Percentiles rank a stretch among this genome's conserved stretches.
phyloP scores from a whole-genome alignment of 148 eudicot genomes.

The Rhododendron ovatum region DNA sequence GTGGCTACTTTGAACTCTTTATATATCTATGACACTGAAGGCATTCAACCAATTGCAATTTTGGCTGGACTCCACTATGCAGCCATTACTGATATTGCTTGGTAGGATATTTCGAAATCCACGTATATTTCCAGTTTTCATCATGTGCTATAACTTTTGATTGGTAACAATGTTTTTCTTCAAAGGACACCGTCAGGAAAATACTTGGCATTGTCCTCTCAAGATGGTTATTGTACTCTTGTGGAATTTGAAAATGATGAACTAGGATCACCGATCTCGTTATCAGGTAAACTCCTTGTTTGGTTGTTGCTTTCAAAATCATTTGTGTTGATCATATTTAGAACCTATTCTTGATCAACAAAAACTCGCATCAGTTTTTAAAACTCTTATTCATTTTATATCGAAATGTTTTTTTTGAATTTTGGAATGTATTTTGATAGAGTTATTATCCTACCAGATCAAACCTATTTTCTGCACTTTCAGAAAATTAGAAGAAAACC shows the following conservation, averaged over 20 bases:
- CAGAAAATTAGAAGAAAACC: background rate
- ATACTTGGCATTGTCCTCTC: conserved; percentile 77
- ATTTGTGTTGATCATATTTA: background rate
- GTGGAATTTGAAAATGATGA: conserved; percentile 80
- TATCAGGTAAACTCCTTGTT: conserved; percentile 46
- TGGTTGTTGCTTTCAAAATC: background rate
- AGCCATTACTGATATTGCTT: conserved; percentile 86
- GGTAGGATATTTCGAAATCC: conserved; percentile 50
- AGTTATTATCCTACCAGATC: background rate
- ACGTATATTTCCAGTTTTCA: background rate
- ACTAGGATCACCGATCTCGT: conserved; percentile 57
- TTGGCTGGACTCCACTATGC: conserved; percentile 97
- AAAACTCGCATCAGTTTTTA: background rate
- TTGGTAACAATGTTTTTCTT: conserved; percentile 2
- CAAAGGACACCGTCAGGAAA: conserved; percentile 77
- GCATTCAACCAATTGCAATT: conserved; percentile 65
- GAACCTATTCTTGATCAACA: background rate
- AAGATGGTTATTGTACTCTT: conserved; percentile 92
- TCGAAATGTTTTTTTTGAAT: background rate
- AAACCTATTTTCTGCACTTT: background rate
- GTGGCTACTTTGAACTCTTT: conserved; percentile 89
- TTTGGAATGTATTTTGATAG: background rate
- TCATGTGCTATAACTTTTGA: background rate
- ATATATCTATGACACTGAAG: conserved; percentile 83
- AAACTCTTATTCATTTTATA: background rate